These are phyloP conservation scores for Phytophthora lateralis DNA, from an alignment of 352 stramenopile genomes.

Conservation along the genomic window DNA sequence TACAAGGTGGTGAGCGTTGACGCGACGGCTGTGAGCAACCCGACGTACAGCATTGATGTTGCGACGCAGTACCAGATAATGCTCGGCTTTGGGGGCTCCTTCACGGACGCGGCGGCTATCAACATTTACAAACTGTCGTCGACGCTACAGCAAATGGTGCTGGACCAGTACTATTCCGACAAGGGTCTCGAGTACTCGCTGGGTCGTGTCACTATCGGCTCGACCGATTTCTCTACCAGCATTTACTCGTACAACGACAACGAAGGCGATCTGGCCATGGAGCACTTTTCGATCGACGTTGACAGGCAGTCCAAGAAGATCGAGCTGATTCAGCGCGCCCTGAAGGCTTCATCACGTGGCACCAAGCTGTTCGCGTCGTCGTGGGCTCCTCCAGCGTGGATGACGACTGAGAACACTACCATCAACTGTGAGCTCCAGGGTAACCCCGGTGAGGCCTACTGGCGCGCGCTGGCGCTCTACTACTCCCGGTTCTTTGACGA, in stretches of 20 bases:
- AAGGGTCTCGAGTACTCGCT: slow-evolving; percentile 82
- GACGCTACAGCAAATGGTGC: slow-evolving; percentile 60
- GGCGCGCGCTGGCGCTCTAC: slow-evolving; percentile 82
- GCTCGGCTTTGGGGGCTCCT: slow-evolving; percentile 88
- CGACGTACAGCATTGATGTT: slow-evolving; percentile 47
- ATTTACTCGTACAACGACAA: slow-evolving; percentile 87
- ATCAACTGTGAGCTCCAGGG: slow-evolving; percentile 65
- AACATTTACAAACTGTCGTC: slow-evolving; percentile 74
- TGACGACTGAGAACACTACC: slow-evolving; percentile 75
- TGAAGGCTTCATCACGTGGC: slow-evolving; percentile 40
- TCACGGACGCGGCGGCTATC: slow-evolving; percentile 85
- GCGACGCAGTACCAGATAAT: slow-evolving; percentile 72
- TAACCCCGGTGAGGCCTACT: slow-evolving; percentile 64
- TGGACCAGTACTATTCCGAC: slow-evolving; percentile 77
- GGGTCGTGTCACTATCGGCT: slow-evolving; percentile 81
- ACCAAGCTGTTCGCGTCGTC: slow-evolving; percentile 84
- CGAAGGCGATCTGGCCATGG: slow-evolving; percentile 63
- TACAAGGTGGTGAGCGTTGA: slow-evolving; percentile 35
- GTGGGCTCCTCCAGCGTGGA: slow-evolving; percentile 88
- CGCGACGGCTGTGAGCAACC: slow-evolving; percentile 11
- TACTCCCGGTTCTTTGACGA: slow-evolving; percentile 89
- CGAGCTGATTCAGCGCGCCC: slow-evolving; percentile 63
- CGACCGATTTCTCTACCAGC: slow-evolving; percentile 84
- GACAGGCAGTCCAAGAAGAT: slow-evolving; percentile 78
- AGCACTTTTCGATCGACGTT: slow-evolving; percentile 77